A percentile compares a stretch with the other conserved stretches of the same genome.
Conservation (phyloP, 2,329 filamentous ascomycete genomes). For the Fusarium chuoi region DNA sequence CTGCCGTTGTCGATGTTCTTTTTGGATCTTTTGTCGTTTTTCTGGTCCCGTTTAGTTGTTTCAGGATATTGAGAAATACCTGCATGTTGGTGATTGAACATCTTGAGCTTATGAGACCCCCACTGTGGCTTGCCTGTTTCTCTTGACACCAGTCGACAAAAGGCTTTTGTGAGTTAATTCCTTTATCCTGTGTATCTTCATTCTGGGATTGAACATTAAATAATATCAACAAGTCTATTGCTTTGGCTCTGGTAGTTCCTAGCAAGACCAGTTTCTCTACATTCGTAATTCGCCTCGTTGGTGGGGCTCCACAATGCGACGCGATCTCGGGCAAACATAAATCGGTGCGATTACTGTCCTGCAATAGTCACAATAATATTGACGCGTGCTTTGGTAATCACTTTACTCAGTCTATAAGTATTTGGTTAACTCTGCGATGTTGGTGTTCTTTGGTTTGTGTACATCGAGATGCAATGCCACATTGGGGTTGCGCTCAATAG, state of each 20-base stretch:
- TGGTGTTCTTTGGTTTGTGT: not conserved
- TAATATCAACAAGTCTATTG: fast-evolving
- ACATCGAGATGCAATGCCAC: fast-evolving
- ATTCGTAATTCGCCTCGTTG: fast-evolving
- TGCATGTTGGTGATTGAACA: not conserved
- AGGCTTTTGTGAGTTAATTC: not conserved
- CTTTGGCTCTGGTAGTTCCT: no score
- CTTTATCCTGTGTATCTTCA: fast-evolving
- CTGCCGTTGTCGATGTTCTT: conserved; percentile 7
- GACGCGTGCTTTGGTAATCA: fast-evolving
- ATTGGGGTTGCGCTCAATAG: fast-evolving
- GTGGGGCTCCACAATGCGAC: not conserved
- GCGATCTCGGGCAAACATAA: not conserved
- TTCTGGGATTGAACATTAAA: fast-evolving
- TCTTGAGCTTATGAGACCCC: not conserved
- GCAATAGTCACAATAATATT: fast-evolving
- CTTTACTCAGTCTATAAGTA: not conserved
- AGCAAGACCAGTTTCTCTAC: not conserved
- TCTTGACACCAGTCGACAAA: not conserved
- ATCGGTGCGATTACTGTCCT: fast-evolving
- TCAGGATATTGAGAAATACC: fast-evolving
- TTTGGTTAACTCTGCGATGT: fast-evolving
- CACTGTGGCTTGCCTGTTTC: not conserved
- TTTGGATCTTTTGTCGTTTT: not conserved
- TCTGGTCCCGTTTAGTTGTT: fast-evolving